Evolutionary conservation across 768 basidiomycete species (phyloP).

Genomic region (Russula olivacea): DNA sequence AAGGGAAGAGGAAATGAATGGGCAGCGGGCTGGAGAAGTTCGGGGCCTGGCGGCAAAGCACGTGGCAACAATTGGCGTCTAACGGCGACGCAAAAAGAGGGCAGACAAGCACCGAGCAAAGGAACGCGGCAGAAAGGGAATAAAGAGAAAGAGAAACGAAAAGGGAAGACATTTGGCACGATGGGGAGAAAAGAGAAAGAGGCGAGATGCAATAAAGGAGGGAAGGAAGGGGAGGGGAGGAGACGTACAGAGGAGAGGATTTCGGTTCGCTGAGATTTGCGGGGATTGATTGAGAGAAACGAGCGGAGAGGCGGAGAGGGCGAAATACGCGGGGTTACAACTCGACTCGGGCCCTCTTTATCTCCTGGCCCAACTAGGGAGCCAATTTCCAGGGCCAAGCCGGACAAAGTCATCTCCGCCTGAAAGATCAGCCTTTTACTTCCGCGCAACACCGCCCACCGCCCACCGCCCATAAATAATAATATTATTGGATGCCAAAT

Average conservation of each 20-base stretch:
- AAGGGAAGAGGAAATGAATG: constrained; percentile 21
- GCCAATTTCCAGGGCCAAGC: not conserved
- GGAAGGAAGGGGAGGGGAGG: not conserved
- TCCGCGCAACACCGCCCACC: constrained; percentile 10
- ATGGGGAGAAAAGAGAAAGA: not conserved
- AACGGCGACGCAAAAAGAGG: not conserved
- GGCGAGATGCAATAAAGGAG: constrained; percentile 1
- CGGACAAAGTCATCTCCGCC: constrained; percentile 7
- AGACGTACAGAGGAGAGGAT: constrained; percentile 20
- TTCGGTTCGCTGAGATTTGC: constrained; percentile 26
- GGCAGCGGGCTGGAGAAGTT: constrained; percentile 21
- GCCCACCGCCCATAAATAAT: not conserved
- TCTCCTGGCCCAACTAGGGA: constrained; percentile 1
- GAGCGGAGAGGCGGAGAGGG: constrained; percentile 26
- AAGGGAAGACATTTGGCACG: not conserved
- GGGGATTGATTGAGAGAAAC: constrained; percentile 21
- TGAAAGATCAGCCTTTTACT: not conserved
- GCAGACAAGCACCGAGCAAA: constrained; percentile 19
- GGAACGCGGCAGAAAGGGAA: not conserved
- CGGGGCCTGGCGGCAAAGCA: constrained; percentile 16
- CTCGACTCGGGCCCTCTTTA: constrained; percentile 23
- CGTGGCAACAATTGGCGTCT: constrained; percentile 21
- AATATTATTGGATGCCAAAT: constrained; percentile 1
- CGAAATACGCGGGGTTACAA: constrained; percentile 26
- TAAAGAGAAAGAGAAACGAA: not conserved